phyloP scores from a whole-genome alignment of 2,329 filamentous ascomycete species.

The Clonostachys rosea region DNA sequence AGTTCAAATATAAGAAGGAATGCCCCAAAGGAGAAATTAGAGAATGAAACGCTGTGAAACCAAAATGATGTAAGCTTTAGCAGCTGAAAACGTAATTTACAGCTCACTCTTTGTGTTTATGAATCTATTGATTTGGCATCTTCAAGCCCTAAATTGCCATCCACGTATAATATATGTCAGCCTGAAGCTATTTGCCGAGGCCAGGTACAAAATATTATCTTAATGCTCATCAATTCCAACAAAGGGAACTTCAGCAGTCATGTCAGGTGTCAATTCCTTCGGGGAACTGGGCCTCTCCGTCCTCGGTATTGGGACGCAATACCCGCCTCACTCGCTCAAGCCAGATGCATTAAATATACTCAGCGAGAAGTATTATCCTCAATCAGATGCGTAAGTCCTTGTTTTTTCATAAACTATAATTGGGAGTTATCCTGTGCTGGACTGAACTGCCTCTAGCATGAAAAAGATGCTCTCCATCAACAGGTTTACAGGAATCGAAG shows the following conservation, averaged over 20 bases:
- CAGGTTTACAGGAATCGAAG: constrained; percentile 59
- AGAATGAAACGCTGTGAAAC: too few species aligned
- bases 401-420: not conserved
- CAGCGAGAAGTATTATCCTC: constrained; percentile 52
- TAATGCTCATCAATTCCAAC: not conserved
- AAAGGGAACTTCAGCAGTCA: constrained; percentile 9
- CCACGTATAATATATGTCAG: too few species aligned
- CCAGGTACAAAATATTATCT: not conserved
- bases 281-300: constrained; percentile 56
- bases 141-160: too few species aligned
- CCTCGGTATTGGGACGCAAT: constrained; percentile 53
- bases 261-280: constrained; percentile 35
- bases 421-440: not conserved
- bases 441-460: constrained; percentile 37
- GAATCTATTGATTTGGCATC: too few species aligned
- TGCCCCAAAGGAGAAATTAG: too few species aligned
- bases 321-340: constrained; percentile 51
- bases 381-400: constrained; percentile 48
- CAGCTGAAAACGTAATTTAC: too few species aligned
- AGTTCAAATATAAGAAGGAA: too few species aligned
- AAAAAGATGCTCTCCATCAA: constrained; percentile 60
- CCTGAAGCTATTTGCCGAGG: not conserved
- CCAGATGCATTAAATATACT: constrained; percentile 46
- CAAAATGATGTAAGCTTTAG: too few species aligned
- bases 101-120: too few species aligned